Evolutionary conservation across 345 rosid species (phyloP), one percentile per base, ranked within the genome.

Genomic region (Microcos paniculata): DNA sequence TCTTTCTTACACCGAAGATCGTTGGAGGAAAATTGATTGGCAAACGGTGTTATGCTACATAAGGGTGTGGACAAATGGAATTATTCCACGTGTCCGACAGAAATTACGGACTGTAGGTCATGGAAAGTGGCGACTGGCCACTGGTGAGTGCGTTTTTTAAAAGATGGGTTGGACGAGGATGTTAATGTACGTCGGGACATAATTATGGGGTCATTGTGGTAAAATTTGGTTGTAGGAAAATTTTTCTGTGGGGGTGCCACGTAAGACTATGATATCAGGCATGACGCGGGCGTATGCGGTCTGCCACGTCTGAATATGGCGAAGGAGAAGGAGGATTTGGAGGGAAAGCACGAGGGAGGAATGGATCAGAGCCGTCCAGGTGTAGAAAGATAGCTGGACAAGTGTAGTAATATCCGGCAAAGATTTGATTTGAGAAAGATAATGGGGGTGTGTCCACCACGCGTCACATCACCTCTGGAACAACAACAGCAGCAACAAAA

Each of bases 361-460:
- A 59, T 42, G 23, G 80, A 81, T 79, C 81, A 12, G 79, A 51
- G 43, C 68, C 77, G 56, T 62, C 68, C 79, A 80, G 64, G 58
- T 83, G 80, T 73, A 63, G 6, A 42, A 31, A 56, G 14, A 46
- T 10, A 45, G 46, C 35, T 8, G n/a, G 55, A 13, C 11, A 1
- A 0, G 8, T 12, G 67, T 30, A 31, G 24, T 5, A 26, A 53
- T 12, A 4, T 31, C 62, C 23, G 40, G 40, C 40, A 2, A 35
- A 35, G 40, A 35, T 35, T 35, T 35, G 40, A 35, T 35, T 35
- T 35, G 40, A 35, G 6, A 35, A 35, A 35, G 40, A 7, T 35
- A 35, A 1, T 6, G 49, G 49, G 70, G 26, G 70, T 38, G 43
- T 14, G 66, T 12, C 45, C 45, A 42, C 45, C 45, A 42, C 45